Percentiles rank a stretch among this genome's conserved stretches.
These are phyloP conservation scores for Fusarium cicatricum DNA, from an alignment of 2,329 filamentous ascomycete species.

Conservation along the genomic window DNA sequence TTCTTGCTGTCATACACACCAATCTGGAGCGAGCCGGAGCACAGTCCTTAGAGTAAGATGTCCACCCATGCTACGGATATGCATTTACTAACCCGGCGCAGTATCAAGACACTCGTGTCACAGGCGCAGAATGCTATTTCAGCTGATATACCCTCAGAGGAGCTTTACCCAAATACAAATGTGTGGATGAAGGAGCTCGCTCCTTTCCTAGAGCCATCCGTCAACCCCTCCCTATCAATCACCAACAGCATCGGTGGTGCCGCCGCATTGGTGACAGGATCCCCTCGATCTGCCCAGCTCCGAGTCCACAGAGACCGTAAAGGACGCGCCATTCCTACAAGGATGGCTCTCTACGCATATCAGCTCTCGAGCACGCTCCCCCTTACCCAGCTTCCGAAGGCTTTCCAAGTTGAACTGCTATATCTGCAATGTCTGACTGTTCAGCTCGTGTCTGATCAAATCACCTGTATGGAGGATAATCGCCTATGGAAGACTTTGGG, in stretches of 20 bases:
- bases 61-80: not conserved
- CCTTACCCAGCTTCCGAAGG: constrained; percentile 50
- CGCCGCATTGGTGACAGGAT: constrained; percentile 65
- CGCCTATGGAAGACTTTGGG: constrained; percentile 57
- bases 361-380: constrained; percentile 61
- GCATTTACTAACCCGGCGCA: constrained; percentile 32
- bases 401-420: constrained; percentile 59
- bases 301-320: constrained; percentile 66
- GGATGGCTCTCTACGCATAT: constrained; percentile 77
- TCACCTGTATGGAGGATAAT: constrained; percentile 54
- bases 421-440: constrained; percentile 60
- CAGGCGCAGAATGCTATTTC: constrained; percentile 51
- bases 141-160: constrained; percentile 44
- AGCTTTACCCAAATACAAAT: constrained; percentile 69
- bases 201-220: constrained; percentile 58
- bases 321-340: constrained; percentile 75
- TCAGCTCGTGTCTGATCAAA: constrained; percentile 63
- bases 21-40: constrained; percentile 60
- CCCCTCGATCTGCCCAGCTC: constrained; percentile 36
- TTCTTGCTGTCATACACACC: constrained; percentile 61
- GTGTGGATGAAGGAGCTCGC: constrained; percentile 73
- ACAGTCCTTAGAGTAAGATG: constrained; percentile 60
- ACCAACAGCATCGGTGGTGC: constrained; percentile 77
- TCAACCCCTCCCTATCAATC: constrained; percentile 73
- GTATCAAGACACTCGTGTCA: constrained; percentile 61